Conservation (phyloP, 192 early-diverging fungal genomes). For the Gonapodya sp. region DNA sequence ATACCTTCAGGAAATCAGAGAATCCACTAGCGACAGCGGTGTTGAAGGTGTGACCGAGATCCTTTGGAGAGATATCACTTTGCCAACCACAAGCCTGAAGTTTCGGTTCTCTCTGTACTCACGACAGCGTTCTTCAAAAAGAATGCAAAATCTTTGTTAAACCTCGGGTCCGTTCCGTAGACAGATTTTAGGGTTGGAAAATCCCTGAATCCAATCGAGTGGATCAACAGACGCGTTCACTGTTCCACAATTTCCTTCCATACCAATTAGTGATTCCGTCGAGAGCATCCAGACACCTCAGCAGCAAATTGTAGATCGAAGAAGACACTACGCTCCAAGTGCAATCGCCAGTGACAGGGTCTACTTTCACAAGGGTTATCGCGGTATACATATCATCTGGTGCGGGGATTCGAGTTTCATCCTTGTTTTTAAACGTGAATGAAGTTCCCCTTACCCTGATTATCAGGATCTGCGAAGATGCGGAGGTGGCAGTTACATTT, state of each 20-base stretch:
- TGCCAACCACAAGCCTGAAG: no score
- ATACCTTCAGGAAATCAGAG: background rate
- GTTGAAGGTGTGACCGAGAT: background rate
- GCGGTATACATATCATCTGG: background rate
- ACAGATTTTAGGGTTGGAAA: background rate
- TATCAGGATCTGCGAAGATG: slow-evolving; percentile 1
- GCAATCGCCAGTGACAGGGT: background rate
- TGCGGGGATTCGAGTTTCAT: background rate
- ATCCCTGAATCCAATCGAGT: background rate
- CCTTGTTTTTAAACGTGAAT: background rate
- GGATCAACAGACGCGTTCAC: background rate
- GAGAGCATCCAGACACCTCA: background rate
- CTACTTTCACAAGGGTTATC: background rate
- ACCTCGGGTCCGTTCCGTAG: background rate
- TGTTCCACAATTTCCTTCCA: background rate
- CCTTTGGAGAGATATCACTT: background rate
- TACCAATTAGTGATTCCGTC: background rate
- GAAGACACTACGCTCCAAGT: background rate
- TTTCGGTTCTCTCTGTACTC: no score
- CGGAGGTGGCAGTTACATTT: no score
- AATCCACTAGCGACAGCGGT: background rate
- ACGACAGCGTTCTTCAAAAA: background rate
- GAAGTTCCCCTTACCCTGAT: background rate
- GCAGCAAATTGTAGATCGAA: background rate
- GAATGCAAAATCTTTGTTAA: background rate